phyloP scores from a whole-genome alignment of 129 eudicot species.

The Cynara cardunculus region DNA sequence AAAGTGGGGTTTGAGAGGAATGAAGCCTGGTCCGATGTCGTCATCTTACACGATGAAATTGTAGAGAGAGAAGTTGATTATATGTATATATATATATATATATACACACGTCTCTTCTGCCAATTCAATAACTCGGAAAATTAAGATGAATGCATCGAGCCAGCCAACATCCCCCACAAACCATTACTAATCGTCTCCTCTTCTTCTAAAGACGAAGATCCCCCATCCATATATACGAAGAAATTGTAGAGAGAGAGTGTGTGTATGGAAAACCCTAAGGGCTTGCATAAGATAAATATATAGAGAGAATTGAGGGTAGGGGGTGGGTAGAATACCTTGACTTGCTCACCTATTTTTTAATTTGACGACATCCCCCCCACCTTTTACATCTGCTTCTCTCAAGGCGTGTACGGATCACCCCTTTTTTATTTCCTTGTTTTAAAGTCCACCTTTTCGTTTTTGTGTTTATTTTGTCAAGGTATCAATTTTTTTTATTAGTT shows the following conservation, averaged over 20 bases:
- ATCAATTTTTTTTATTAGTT: no score
- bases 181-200: slow-evolving; percentile 6
- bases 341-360: slow-evolving; percentile 8
- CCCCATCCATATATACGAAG: not conserved
- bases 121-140: not conserved
- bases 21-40: slow-evolving; percentile 99
- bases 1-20: slow-evolving; percentile 79
- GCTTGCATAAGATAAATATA: slow-evolving; percentile 6
- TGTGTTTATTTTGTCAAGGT: no score
- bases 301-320: not conserved
- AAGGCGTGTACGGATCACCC: slow-evolving; percentile 1
- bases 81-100: not conserved
- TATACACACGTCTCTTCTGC: not conserved
- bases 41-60: slow-evolving; percentile 23
- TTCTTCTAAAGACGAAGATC: not conserved
- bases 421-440: not conserved
- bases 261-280: slow-evolving; percentile 30
- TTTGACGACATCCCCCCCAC: not conserved
- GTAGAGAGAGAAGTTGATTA: slow-evolving; percentile 9
- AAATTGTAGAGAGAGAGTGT: not conserved
- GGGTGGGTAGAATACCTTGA: not conserved
- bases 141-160: slow-evolving; percentile 53
- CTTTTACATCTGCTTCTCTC: not conserved
- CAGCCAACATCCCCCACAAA: slow-evolving; percentile 76
- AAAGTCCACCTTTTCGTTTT: not conserved